Evolutionary conservation across 108 stramenopile species (phyloP).

Genomic region (Nitzschia palea): DNA sequence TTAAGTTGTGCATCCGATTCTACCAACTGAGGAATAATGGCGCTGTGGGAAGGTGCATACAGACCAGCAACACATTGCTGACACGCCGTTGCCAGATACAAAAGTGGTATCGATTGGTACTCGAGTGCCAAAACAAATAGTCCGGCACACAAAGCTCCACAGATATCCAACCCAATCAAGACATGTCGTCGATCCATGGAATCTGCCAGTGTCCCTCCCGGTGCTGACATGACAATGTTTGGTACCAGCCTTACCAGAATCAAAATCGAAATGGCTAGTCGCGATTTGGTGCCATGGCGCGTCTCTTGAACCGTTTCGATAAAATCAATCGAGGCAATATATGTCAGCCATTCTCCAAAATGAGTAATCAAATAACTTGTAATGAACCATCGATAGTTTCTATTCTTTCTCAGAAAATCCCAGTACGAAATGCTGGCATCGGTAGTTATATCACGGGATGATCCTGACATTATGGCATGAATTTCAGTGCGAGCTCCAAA

Average conservation of each 20-base stretch:
- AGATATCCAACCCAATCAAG: constrained; percentile 58
- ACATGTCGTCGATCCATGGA: constrained; percentile 54
- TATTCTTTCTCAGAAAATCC: constrained; percentile 33
- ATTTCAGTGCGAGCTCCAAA: no score
- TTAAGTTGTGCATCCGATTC: constrained; percentile 44
- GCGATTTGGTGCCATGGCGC: constrained; percentile 11
- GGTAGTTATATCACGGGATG: no score
- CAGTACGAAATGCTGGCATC: constrained; percentile 34
- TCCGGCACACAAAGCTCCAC: constrained; percentile 37
- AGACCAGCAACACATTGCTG: constrained; percentile 57
- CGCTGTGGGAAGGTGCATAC: constrained; percentile 55
- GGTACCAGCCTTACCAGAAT: constrained; percentile 63
- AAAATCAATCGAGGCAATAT: constrained; percentile 38
- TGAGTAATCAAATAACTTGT: constrained; percentile 49
- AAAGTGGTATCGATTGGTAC: constrained; percentile 38
- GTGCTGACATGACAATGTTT: constrained; percentile 50
- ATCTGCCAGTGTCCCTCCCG: constrained; percentile 75
- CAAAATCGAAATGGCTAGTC: constrained; percentile 55
- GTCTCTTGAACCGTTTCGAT: constrained; percentile 25
- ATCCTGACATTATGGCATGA: no score
- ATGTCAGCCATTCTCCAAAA: constrained; percentile 70
- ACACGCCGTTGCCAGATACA: constrained; percentile 54
- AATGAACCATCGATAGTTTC: constrained; percentile 52
- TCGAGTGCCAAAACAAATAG: constrained; percentile 54
- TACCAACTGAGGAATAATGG: constrained; percentile 64